phyloP scores from a whole-genome alignment of 2,329 filamentous ascomycete genomes.

The Penicillium fuscoglaucum region DNA sequence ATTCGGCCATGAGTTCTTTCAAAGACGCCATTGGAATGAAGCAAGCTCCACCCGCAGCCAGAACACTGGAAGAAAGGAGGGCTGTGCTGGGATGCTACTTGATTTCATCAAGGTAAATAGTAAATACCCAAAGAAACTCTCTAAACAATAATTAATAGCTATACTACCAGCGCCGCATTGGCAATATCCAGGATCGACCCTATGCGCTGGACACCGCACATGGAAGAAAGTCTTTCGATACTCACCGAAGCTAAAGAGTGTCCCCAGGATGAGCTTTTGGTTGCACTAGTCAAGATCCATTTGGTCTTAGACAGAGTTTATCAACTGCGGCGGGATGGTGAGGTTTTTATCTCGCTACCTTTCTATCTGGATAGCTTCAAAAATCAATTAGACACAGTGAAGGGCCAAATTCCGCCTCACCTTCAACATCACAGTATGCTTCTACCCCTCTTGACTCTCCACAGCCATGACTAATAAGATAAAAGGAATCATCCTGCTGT shows the following conservation, averaged over 20 bases:
- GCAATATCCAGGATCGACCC: constrained; percentile 41
- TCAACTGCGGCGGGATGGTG: constrained; percentile 20
- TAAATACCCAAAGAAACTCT: constrained; percentile 16
- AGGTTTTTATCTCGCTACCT: constrained; percentile 5
- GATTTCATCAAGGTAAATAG: constrained; percentile 41
- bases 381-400: constrained; percentile 23
- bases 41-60: constrained; percentile 15
- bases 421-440: constrained; percentile 24
- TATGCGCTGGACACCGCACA: constrained; percentile 58
- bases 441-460: background rate
- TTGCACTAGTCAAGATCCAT: constrained; percentile 27
- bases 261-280: constrained; percentile 53
- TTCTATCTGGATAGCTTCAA: constrained; percentile 25
- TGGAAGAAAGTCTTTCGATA: constrained; percentile 57
- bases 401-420: constrained; percentile 20
- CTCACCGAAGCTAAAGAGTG: constrained; percentile 51
- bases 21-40: constrained; percentile 23
- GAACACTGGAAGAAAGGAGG: constrained; percentile 54
- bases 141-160: background rate
- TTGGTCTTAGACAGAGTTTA: constrained; percentile 24
- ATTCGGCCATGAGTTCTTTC: constrained; percentile 23
- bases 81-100: constrained; percentile 53
- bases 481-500: constrained; percentile 15
- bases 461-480: constrained; percentile 5
- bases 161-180: constrained; percentile 38